Evolutionary conservation across 441 rosid genomes (phyloP).

Genomic region (Cnidoscolus chayamansa): DNA sequence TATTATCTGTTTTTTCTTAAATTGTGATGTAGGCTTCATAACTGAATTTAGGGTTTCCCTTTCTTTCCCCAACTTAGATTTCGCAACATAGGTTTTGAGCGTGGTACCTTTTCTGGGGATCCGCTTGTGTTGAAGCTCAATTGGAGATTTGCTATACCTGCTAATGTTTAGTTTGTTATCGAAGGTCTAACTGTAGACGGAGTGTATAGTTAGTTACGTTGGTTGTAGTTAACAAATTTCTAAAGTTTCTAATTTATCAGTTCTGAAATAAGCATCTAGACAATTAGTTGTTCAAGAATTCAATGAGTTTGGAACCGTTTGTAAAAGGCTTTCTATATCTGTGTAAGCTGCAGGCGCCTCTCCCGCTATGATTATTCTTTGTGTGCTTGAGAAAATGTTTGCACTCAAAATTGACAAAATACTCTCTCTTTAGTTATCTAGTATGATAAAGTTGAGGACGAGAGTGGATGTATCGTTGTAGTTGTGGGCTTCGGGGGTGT

Average conservation of each 20-base stretch:
- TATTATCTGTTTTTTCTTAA: neutral
- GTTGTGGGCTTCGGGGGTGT: too few species aligned
- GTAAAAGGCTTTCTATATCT: neutral
- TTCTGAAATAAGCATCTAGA: neutral
- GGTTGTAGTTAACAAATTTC: neutral
- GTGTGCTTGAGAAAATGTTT: too few species aligned
- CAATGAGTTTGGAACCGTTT: neutral
- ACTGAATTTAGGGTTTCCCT: conserved; percentile 14
- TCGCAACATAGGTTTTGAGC: neutral
- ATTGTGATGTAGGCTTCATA: neutral
- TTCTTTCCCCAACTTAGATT: neutral
- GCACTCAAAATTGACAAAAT: too few species aligned
- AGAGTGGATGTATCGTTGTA: too few species aligned
- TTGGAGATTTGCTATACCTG: neutral
- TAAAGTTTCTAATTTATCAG: neutral
- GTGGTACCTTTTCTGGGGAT: neutral
- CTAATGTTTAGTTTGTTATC: neutral
- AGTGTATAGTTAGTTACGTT: neutral
- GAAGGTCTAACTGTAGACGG: neutral
- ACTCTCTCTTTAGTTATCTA: too few species aligned
- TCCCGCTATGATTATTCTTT: neutral
- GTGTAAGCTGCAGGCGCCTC: neutral
- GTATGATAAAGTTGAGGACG: too few species aligned
- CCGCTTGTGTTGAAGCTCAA: conserved; percentile 11
- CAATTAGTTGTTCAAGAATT: neutral